A percentile compares a stretch with the other conserved stretches of the same genome.
These are phyloP conservation scores for Teratosphaeriaceae sp. DNA, from an alignment of 2,329 filamentous ascomycete species.

Conservation along the genomic window DNA sequence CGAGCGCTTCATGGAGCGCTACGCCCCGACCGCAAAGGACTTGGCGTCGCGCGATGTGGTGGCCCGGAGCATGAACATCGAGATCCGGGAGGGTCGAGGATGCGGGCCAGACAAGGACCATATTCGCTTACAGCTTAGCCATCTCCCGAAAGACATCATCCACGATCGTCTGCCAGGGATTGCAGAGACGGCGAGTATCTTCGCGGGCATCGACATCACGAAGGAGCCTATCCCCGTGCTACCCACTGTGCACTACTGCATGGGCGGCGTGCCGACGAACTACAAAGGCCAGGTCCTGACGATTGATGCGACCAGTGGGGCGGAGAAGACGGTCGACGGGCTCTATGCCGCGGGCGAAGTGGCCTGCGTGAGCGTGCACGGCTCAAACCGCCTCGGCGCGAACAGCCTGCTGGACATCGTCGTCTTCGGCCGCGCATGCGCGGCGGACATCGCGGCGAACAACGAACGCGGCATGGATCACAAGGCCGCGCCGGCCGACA, in stretches of 20 bases:
- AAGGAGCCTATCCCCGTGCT: slow-evolving; percentile 44
- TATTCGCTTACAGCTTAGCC: slow-evolving; percentile 42
- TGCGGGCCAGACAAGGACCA: slow-evolving; percentile 42
- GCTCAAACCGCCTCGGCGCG: slow-evolving; percentile 43
- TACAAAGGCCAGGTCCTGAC: slow-evolving; percentile 43
- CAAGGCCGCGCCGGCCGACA: slow-evolving; percentile 26
- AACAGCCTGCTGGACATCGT: slow-evolving; percentile 46
- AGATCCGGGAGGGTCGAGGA: slow-evolving; percentile 42
- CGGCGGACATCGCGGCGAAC: slow-evolving; percentile 35
- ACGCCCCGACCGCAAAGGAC: slow-evolving; percentile 45
- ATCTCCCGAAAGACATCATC: slow-evolving; percentile 42
- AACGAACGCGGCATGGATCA: slow-evolving; percentile 34
- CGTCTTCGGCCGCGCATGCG: slow-evolving; percentile 44
- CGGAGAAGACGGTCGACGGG: slow-evolving; percentile 38
- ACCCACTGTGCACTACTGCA: slow-evolving; percentile 47
- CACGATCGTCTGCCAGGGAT: slow-evolving; percentile 44
- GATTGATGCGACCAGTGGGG: slow-evolving; percentile 29
- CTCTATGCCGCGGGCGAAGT: slow-evolving; percentile 45
- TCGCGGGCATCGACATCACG: slow-evolving; percentile 45
- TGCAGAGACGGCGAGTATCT: slow-evolving; percentile 45
- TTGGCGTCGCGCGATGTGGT: slow-evolving; percentile 45
- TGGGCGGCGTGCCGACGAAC: slow-evolving; percentile 47
- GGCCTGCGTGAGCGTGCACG: slow-evolving; percentile 45
- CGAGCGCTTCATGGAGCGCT: slow-evolving; percentile 47
- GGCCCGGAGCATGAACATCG: slow-evolving; percentile 43